A percentile compares a stretch with the other conserved stretches of the same genome.
phyloP scores from a whole-genome alignment of 2,329 filamentous ascomycete species.

The Hirsutella rhossiliensis region DNA sequence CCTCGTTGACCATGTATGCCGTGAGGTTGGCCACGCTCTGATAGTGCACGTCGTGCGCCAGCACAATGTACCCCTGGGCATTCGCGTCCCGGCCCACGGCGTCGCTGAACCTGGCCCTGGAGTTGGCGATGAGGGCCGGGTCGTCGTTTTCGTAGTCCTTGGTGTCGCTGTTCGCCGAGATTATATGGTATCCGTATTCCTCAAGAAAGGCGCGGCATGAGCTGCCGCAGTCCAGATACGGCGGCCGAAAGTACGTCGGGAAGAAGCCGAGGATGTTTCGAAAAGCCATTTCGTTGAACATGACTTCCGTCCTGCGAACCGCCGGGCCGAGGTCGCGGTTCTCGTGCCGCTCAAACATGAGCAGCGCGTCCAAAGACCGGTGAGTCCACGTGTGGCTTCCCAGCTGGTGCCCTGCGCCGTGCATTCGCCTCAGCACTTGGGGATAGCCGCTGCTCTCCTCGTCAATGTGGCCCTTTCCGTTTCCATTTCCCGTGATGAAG shows the following conservation, averaged over 20 bases:
- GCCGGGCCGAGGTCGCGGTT: not conserved
- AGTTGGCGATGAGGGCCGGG: not conserved
- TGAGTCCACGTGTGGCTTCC: constrained; percentile 36
- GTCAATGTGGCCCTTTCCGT: constrained; percentile 28
- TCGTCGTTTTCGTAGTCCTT: constrained; percentile 44
- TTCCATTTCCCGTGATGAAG: constrained; percentile 30
- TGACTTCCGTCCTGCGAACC: constrained; percentile 23
- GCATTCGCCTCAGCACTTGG: constrained; percentile 26
- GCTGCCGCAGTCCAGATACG: constrained; percentile 29
- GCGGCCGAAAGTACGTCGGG: constrained; percentile 31
- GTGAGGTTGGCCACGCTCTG: constrained; percentile 31
- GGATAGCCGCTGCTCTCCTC: constrained; percentile 19
- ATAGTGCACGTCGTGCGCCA: constrained; percentile 39
- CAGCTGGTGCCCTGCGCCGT: constrained; percentile 30
- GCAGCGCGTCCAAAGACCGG: constrained; percentile 24
- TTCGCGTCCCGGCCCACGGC: constrained; percentile 10
- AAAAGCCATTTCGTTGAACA: constrained; percentile 31
- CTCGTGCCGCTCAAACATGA: constrained; percentile 9
- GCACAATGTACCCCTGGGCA: constrained; percentile 31
- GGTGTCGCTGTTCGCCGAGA: constrained; percentile 47
- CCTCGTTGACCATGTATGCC: constrained; percentile 28
- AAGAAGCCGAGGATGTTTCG: constrained; percentile 27
- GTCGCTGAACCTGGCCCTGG: not conserved
- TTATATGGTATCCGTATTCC: constrained; percentile 39
- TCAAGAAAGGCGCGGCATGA: constrained; percentile 23